phyloP scores from a whole-genome alignment of 768 basidiomycete species.

The Gymnopilus junonius region DNA sequence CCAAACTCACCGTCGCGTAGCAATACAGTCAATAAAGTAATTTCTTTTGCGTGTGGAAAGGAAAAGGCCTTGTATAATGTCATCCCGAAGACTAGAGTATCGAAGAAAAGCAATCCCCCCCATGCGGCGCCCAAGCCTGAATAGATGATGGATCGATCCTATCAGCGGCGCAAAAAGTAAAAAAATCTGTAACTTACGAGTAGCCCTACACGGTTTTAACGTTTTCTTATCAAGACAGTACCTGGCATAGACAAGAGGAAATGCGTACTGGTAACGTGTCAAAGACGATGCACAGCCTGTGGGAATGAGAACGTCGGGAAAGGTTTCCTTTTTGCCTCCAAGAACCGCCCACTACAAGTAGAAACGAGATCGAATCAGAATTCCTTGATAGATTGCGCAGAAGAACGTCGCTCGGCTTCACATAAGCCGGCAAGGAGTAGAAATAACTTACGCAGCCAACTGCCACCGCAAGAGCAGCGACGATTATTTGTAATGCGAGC shows the following conservation, averaged over 20 bases:
- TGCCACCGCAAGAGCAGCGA: conserved; percentile 25
- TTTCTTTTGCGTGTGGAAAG: conserved; percentile 23
- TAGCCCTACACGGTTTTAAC: conserved; percentile 16
- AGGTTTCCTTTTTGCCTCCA: conserved; percentile 20
- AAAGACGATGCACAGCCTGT: conserved; percentile 28
- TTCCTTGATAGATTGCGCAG: neutral
- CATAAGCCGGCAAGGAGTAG: neutral
- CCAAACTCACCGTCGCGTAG: conserved; percentile 41
- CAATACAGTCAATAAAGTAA: conserved; percentile 35
- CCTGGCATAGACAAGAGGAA: neutral
- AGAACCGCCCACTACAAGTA: conserved; percentile 31
- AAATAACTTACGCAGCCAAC: conserved; percentile 37
- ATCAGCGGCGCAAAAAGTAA: neutral
- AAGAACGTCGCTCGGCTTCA: neutral
- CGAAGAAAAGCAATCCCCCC: conserved; percentile 45
- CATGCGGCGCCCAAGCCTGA: conserved; percentile 40
- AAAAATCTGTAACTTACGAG: conserved; percentile 22
- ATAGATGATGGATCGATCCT: neutral
- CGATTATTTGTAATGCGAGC: conserved; percentile 30
- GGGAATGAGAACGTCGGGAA: conserved; percentile 18
- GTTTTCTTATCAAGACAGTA: neutral
- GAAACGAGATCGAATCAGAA: conserved; percentile 1
- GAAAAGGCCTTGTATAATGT: conserved; percentile 44
- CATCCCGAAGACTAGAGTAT: conserved; percentile 42
- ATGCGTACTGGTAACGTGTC: conserved; percentile 27